These are phyloP conservation scores for Fusarium tanahbumbuense DNA, from an alignment of 2,329 filamentous ascomycete genomes.

Conservation along the genomic window DNA sequence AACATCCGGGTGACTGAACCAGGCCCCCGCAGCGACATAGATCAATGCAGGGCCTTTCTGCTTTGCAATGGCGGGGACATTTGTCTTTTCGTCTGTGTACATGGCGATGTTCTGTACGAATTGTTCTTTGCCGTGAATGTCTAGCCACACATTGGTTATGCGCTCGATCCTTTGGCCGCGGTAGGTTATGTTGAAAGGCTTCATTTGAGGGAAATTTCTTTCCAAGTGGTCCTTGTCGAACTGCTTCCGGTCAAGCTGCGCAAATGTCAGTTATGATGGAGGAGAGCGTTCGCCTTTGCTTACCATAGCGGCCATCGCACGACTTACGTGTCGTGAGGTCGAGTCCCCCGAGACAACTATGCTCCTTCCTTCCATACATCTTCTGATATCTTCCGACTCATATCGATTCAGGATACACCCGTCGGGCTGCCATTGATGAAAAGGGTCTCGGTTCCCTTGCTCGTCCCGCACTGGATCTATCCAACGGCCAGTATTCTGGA, in stretches of 20 bases:
- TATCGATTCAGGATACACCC: conserved; percentile 70
- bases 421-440: conserved; percentile 68
- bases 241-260: conserved; percentile 5
- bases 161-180: conserved; percentile 4
- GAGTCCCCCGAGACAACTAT: conserved; percentile 70
- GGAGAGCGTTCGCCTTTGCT: neutral
- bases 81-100: neutral
- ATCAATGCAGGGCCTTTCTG: neutral
- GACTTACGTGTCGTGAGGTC: conserved; percentile 68
- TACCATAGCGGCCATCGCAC: conserved; percentile 54
- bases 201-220: fast-evolving
- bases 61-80: fast-evolving
- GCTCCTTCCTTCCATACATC: conserved; percentile 62
- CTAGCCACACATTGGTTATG: neutral
- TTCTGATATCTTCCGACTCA: conserved; percentile 59
- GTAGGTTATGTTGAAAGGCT: conserved; percentile 11
- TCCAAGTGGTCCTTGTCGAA: neutral
- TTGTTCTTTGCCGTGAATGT: neutral
- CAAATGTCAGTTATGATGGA: neutral
- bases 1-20: neutral
- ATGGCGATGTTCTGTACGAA: neutral
- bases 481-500: conserved; percentile 65
- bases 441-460: conserved; percentile 39
- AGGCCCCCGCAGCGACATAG: neutral
- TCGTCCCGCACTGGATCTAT: conserved; percentile 45